Conservation (phyloP, 208 protist species). For the Trypanosoma boissoni region DNA sequence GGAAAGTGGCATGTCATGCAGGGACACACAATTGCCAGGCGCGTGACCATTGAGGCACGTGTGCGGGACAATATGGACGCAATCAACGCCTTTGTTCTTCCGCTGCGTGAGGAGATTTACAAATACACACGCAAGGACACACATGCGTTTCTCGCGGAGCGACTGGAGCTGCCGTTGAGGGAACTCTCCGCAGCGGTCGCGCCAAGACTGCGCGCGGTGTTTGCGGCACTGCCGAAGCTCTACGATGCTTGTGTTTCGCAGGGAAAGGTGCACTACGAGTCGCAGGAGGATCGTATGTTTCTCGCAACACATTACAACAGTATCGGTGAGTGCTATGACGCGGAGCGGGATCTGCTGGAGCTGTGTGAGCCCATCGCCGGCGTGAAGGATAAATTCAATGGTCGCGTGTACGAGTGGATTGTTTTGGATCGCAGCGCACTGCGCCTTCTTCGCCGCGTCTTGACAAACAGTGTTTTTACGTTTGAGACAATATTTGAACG, state of each 20-base stretch:
- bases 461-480: conserved; percentile 17
- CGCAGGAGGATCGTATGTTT: conserved; percentile 13
- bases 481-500: conserved; percentile 25
- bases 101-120: conserved; percentile 14
- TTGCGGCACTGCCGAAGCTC: neutral
- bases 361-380: conserved; percentile 6
- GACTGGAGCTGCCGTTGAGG: conserved; percentile 6
- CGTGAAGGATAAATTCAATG: conserved; percentile 11
- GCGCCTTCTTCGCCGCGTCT: conserved; percentile 1
- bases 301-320: conserved; percentile 17
- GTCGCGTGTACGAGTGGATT: conserved; percentile 8
- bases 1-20: conserved; percentile 18
- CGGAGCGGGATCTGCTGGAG: conserved; percentile 8
- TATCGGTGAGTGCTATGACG: conserved; percentile 15
- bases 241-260: conserved; percentile 12
- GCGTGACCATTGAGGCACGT: conserved; percentile 5
- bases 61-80: conserved; percentile 10
- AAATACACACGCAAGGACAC: conserved; percentile 8
- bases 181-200: neutral
- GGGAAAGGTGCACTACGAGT: conserved; percentile 19
- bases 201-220: neutral
- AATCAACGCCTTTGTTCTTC: conserved; percentile 18
- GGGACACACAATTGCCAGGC: neutral
- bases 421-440: conserved; percentile 8
- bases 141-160: neutral